Percentiles rank a stretch among this genome's conserved stretches.
Evolutionary conservation across 2,329 filamentous ascomycete genomes (phyloP).

Genomic region (Calonectria honghensis): DNA sequence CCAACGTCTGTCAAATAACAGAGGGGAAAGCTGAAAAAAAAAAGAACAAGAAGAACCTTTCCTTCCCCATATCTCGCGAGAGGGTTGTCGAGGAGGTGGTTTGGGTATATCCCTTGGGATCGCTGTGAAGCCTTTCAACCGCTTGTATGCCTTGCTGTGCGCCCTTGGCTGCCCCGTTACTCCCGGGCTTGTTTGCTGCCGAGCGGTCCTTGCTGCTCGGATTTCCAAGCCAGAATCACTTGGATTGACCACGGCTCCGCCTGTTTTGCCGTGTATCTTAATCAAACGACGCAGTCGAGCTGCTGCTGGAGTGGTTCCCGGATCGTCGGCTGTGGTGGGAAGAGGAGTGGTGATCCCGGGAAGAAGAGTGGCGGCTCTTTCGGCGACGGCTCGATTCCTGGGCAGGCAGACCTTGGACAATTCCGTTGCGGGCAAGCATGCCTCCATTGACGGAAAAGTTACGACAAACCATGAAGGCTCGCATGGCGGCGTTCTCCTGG

Average conservation of each 20-base stretch:
- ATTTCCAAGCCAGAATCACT: conserved; percentile 42
- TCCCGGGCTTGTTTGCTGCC: conserved; percentile 40
- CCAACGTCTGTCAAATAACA: conserved; percentile 40
- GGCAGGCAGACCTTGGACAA: conserved; percentile 79
- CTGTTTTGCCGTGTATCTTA: conserved; percentile 56
- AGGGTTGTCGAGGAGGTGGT: conserved; percentile 52
- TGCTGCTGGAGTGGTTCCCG: conserved; percentile 77
- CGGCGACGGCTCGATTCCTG: conserved; percentile 69
- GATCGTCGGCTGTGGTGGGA: conserved; percentile 68
- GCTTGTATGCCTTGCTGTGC: conserved; percentile 57
- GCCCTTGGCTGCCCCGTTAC: conserved; percentile 39
- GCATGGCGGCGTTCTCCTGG: conserved; percentile 95
- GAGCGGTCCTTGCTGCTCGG: conserved; percentile 41
- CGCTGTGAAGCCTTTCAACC: conserved; percentile 64
- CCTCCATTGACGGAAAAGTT: conserved; percentile 98
- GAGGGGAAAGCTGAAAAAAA: conserved; percentile 15
- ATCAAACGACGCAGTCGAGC: conserved; percentile 76
- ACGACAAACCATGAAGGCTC: conserved; percentile 97
- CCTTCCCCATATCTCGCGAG: conserved; percentile 49
- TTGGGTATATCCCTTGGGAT: conserved; percentile 58
- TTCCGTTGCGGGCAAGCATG: conserved; percentile 84
- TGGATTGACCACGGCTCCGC: conserved; percentile 33
- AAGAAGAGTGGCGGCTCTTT: conserved; percentile 72
- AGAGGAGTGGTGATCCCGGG: conserved; percentile 69
- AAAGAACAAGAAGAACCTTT: conserved; percentile 36